Percentiles rank a stretch among this genome's conserved stretches.
Evolutionary conservation across 169 alveolate genomes (phyloP).

Genomic region (Haemoproteus tartakovskyi): DNA sequence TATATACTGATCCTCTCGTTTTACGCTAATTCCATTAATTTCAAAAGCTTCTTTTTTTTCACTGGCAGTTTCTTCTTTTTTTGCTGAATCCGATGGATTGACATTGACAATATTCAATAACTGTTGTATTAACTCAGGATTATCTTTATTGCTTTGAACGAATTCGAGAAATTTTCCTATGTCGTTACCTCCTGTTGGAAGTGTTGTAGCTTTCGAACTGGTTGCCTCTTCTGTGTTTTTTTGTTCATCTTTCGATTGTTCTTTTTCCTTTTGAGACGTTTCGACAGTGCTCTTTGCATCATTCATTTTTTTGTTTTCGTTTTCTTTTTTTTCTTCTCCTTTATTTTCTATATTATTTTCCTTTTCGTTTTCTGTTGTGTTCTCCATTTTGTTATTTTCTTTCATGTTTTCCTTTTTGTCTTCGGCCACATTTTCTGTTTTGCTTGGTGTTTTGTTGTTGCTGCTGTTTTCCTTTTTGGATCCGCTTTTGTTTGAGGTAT

Average conservation of each 20-base stretch:
- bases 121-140: slow-evolving; percentile 31
- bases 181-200: slow-evolving; percentile 22
- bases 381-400: not conserved
- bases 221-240: slow-evolving; percentile 1
- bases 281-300: too few relatives aligned
- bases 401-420: not conserved
- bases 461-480: not conserved
- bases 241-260: not conserved
- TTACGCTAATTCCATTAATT: not conserved
- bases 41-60: not conserved
- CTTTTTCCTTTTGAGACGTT: too few relatives aligned
- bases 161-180: slow-evolving; percentile 34
- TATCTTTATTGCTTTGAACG: slow-evolving; percentile 58
- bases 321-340: not conserved
- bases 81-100: not conserved
- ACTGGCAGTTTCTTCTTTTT: not conserved
- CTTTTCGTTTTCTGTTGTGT: not conserved
- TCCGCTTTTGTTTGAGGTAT: not conserved
- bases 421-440: not conserved
- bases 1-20: too few relatives aligned
- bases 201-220: not conserved
- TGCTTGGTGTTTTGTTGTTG: not conserved
- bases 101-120: slow-evolving; percentile 17
- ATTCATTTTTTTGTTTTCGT: not conserved
- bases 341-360: not conserved